A percentile compares a stretch with the other conserved stretches of the same genome.
These are phyloP conservation scores for Solanum appendiculatum DNA, from an alignment of 257 asterid genomes.

Conservation along the genomic window DNA sequence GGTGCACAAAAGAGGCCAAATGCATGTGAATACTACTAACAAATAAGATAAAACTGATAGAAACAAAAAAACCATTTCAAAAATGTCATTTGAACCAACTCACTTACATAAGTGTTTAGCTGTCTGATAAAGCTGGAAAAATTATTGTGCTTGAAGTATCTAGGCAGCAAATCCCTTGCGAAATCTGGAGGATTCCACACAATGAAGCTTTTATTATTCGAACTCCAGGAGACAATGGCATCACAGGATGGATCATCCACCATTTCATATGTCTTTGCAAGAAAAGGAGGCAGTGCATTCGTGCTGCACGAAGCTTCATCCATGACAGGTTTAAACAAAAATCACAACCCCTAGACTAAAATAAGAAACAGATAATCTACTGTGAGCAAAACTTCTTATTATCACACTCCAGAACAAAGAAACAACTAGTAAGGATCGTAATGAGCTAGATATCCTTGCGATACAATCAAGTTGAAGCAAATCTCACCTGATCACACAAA, in stretches of 20 bases:
- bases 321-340: constrained; percentile 25
- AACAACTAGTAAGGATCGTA: neutral
- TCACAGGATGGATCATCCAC: constrained; percentile 68
- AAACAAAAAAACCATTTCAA: neutral
- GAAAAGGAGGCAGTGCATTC: constrained; percentile 71
- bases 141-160: constrained; percentile 82
- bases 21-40: neutral
- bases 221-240: constrained; percentile 74
- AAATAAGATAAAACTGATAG: neutral
- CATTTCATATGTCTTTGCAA: constrained; percentile 84
- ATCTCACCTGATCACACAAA: neutral
- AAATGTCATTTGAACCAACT: neutral
- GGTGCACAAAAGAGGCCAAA: constrained; percentile 3
- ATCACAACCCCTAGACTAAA: neutral
- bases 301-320: constrained; percentile 60
- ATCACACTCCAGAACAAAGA: neutral
- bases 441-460: neutral
- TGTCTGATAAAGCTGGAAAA: constrained; percentile 93
- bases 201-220: constrained; percentile 53
- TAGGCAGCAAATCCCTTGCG: constrained; percentile 61
- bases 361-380: neutral
- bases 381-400: neutral
- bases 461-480: neutral
- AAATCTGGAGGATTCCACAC: constrained; percentile 81
- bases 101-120: constrained; percentile 78